Conservation (phyloP, 257 asterid genomes). For the Mitragyna speciosa region DNA sequence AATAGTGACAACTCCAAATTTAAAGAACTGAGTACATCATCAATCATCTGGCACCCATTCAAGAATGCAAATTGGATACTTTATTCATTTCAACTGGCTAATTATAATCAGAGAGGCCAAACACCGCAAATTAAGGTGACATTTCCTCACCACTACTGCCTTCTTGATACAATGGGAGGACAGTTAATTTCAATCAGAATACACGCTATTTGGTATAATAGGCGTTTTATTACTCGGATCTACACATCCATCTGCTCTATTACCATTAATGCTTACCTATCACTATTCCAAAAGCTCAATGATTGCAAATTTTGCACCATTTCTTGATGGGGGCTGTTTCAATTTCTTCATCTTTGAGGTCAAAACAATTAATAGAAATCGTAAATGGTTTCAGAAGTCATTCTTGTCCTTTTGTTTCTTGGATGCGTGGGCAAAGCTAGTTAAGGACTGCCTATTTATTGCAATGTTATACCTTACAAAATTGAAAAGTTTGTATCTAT, state of each 20-base stretch:
- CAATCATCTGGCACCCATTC: not conserved
- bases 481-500: not conserved
- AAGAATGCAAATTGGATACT: not conserved
- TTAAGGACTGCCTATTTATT: conserved; percentile 2
- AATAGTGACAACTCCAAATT: not conserved
- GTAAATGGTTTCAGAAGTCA: not conserved
- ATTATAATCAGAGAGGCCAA: not conserved
- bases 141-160: not conserved
- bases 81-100: not conserved
- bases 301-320: not conserved
- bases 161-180: not conserved
- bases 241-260: too few relatives aligned
- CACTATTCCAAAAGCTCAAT: not conserved
- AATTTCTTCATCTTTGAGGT: not conserved
- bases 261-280: not conserved
- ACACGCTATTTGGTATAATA: not conserved
- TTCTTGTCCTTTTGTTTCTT: not conserved
- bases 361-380: not conserved
- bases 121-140: not conserved
- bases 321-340: not conserved
- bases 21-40: conserved; percentile 2
- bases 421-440: not conserved
- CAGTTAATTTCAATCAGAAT: not conserved
- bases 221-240: not conserved
- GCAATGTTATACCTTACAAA: not conserved